These are phyloP conservation scores for Collybia mongolica DNA, from an alignment of 768 basidiomycete genomes.

Conservation along the genomic window DNA sequence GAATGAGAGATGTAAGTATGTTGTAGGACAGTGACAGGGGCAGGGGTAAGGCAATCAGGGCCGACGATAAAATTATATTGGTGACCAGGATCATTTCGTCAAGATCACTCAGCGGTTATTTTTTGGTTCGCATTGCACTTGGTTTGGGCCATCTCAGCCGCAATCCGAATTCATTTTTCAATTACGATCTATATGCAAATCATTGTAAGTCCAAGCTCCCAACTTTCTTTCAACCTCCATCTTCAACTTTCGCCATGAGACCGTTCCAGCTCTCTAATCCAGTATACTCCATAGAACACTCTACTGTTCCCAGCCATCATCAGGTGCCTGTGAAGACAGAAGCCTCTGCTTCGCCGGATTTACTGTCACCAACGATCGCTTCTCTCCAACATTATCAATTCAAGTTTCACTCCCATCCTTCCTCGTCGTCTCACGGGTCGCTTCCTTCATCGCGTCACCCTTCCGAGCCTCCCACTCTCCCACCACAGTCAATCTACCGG, in stretches of 20 bases:
- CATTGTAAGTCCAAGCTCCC: neutral
- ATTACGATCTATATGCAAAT: neutral
- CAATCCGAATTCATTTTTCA: too few species aligned
- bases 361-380: constrained; percentile 29
- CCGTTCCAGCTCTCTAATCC: constrained; percentile 18
- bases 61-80: too few species aligned
- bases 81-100: too few species aligned
- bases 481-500: constrained; percentile 31
- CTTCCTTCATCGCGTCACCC: constrained; percentile 33
- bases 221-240: constrained; percentile 8
- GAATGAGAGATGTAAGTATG: too few species aligned
- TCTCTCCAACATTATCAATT: constrained; percentile 35
- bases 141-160: too few species aligned
- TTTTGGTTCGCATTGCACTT: too few species aligned
- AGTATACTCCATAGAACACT: constrained; percentile 14
- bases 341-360: constrained; percentile 41
- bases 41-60: too few species aligned
- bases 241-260: constrained; percentile 17
- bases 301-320: constrained; percentile 6
- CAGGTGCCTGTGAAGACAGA: constrained; percentile 39
- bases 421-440: constrained; percentile 30
- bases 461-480: constrained; percentile 25
- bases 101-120: too few species aligned
- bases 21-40: too few species aligned
- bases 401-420: constrained; percentile 29